These are phyloP conservation scores for Fusarium ambrosium DNA, from an alignment of 2,329 filamentous ascomycete species.

Conservation along the genomic window DNA sequence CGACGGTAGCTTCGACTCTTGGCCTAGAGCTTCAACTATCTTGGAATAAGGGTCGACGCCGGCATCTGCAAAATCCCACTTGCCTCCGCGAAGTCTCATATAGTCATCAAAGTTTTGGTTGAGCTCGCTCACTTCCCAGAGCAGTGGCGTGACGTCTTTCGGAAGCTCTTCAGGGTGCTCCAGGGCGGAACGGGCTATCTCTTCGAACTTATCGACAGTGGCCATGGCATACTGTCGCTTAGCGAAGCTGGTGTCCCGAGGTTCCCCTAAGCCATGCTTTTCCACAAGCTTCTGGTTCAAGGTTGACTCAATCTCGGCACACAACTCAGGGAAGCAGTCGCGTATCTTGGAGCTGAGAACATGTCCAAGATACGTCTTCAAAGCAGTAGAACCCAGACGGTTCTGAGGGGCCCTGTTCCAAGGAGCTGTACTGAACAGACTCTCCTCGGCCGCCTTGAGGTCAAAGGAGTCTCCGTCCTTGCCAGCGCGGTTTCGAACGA, in stretches of 20 bases:
- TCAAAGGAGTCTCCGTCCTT: constrained; percentile 43
- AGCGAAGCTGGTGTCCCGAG: constrained; percentile 40
- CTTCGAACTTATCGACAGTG: constrained; percentile 43
- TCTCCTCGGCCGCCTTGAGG: constrained; percentile 44
- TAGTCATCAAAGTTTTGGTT: too few species aligned
- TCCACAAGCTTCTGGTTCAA: constrained; percentile 12
- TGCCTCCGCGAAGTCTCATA: constrained; percentile 37
- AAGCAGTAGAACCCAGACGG: constrained; percentile 47
- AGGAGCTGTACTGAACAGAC: constrained; percentile 45
- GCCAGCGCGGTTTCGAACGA: constrained; percentile 52
- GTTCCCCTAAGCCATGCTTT: constrained; percentile 42
- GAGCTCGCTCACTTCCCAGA: constrained; percentile 18
- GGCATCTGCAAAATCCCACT: constrained; percentile 45
- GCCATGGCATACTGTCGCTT: constrained; percentile 39
- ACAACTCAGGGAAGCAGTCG: constrained; percentile 50
- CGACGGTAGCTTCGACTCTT: background rate
- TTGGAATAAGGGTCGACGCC: constrained; percentile 28
- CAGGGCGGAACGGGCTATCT: constrained; percentile 37
- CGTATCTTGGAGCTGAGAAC: constrained; percentile 54
- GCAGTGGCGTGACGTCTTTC: constrained; percentile 39
- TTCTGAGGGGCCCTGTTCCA: constrained; percentile 46
- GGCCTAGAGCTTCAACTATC: background rate
- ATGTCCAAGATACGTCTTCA: constrained; percentile 48
- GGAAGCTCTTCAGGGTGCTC: constrained; percentile 43
- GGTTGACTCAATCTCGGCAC: background rate